Evolutionary conservation across 2,329 filamentous ascomycete genomes (phyloP).

Genomic region (Fusarium continuum): DNA sequence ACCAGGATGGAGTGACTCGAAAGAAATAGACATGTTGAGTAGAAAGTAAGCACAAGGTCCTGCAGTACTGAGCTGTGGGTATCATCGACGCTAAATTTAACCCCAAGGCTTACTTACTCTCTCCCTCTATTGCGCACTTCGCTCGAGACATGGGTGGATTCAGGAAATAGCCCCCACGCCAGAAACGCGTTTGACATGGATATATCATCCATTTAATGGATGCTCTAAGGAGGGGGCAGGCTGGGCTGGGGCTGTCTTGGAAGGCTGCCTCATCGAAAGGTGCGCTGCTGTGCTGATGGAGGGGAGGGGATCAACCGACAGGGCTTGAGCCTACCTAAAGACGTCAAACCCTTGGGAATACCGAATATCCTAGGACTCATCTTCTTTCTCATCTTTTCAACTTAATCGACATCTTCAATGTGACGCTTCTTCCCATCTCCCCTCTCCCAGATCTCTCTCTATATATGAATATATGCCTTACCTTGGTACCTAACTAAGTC

Average conservation of each 20-base stretch:
- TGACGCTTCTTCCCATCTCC: conserved; percentile 3
- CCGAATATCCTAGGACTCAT: not conserved
- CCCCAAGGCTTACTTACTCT: conserved; percentile 17
- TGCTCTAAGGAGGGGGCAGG: not conserved
- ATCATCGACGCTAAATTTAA: not conserved
- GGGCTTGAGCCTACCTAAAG: not conserved
- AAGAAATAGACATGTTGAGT: no score
- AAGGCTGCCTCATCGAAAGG: conserved; percentile 25
- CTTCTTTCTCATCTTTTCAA: not conserved
- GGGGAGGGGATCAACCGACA: conserved; percentile 7
- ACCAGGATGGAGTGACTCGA: no score
- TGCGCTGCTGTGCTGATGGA: conserved; percentile 5
- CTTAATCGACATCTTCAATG: conserved; percentile 3
- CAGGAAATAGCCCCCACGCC: conserved; percentile 22
- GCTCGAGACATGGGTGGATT: conserved; percentile 3
- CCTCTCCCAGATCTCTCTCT: not conserved
- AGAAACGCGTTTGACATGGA: not conserved
- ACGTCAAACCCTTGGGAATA: conserved; percentile 8
- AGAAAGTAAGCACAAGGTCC: conserved; percentile 1
- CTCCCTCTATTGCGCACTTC: no score
- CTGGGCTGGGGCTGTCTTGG: conserved; percentile 5
- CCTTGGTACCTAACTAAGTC: not conserved
- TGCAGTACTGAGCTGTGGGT: not conserved
- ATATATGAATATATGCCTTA: no score
- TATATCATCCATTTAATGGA: no score